Base-by-base conservation (phyloP, 2,329 filamentous ascomycete species). In the Colletotrichum sp. region DNA sequence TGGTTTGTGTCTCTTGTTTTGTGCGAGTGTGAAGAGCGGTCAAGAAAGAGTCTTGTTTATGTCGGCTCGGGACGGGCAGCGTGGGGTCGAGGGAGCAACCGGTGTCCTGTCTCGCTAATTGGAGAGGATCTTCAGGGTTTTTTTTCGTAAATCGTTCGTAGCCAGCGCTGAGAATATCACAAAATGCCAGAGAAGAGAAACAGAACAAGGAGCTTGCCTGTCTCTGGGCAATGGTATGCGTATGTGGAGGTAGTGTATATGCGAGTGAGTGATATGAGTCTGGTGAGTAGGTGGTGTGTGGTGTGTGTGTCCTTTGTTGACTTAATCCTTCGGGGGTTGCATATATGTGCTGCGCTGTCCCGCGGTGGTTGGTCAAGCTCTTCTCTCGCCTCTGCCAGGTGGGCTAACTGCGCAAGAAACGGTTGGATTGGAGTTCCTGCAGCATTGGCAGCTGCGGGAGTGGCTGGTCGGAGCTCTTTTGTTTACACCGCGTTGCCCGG, bases 291-390 rank as follows among this genome's bases (percentile, higher is more conserved):
- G n/a, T 13, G 52, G 52, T 4, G 8, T 26, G 55, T 28, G 26
- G 24, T 26, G 12, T n/a, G 34, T 64, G 8, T 16, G 30, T 64
- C 18, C n/a, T 36, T 60, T 71, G 69, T 73, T 62, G 71, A 69
- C 71, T 73, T 64, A 63, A 28, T 62, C 28, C 55, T 44, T 70
- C 10, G 24, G 24, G 55, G 67, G 57, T 70, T 70, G 68, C 68
- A 63, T 70, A 69, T 70, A 74, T 73, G 59, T 69, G 76, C 39
- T 77, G 75, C 65, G 76, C 32, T 77, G 73, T 77, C 76, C 67
- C 64, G 34, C 49, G 69, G 76, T 77, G 76, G 76, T 76, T 77
- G 76, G 76, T 72, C 59, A 24, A 49, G 18, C 36, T 36, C 10
- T 28, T 55, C 26, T 28, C 28, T n/a, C 8, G 24, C 24, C 15